Evolutionary conservation across 805 yeast species (phyloP).

Genomic region (Metschnikowia lochheadii): DNA sequence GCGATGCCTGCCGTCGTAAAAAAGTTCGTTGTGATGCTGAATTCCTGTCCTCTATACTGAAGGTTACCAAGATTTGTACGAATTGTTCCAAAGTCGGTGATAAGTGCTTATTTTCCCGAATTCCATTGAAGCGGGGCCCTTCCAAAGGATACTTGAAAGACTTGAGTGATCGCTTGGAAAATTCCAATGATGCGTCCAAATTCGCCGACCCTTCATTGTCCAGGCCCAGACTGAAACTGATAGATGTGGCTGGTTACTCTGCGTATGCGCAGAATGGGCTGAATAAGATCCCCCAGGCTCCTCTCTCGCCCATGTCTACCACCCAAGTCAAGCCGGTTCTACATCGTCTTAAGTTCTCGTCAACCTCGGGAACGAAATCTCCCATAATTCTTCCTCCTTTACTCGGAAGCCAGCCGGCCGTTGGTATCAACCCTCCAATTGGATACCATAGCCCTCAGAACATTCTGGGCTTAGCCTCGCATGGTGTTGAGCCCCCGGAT

Average conservation of each 20-base stretch:
- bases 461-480: background rate
- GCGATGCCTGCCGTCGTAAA: conserved; percentile 75
- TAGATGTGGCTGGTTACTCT: conserved; percentile 9
- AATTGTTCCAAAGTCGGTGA: conserved; percentile 61
- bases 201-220: background rate
- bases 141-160: conserved; percentile 62
- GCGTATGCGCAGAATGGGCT: background rate
- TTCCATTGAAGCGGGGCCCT: conserved; percentile 78
- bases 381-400: conserved; percentile 19
- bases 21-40: conserved; percentile 70
- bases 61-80: conserved; percentile 52
- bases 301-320: conserved; percentile 11
- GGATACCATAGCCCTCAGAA: background rate
- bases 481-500: conserved; percentile 1
- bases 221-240: conserved; percentile 17
- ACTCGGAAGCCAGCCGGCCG: conserved; percentile 12
- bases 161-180: conserved; percentile 29
- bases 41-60: conserved; percentile 40
- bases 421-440: background rate
- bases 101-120: conserved; percentile 61
- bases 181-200: background rate
- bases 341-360: conserved; percentile 11
- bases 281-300: background rate
- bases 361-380: conserved; percentile 9
- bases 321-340: conserved; percentile 11